These are phyloP conservation scores for Opeltia flavorubescens DNA, from an alignment of 495 filamentous ascomycete genomes.

Conservation along the genomic window DNA sequence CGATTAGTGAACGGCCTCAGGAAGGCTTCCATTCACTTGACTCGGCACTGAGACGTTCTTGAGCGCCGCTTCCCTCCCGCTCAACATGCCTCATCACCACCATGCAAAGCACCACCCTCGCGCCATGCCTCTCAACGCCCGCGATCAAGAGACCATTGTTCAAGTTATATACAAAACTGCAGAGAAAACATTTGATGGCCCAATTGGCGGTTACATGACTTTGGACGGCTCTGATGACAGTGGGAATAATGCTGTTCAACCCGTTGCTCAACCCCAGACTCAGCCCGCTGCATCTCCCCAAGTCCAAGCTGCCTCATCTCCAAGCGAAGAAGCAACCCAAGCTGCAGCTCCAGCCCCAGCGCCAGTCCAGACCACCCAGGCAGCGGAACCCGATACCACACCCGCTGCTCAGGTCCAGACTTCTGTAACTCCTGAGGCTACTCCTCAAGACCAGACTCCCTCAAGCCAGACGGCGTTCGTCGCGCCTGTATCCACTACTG, in stretches of 20 bases:
- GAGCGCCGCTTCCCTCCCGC: neutral
- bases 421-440: neutral
- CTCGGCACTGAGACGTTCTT: neutral
- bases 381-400: conserved; percentile 13
- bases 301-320: conserved; percentile 1
- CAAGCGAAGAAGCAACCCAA: conserved; percentile 13
- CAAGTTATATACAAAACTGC: conserved; percentile 43
- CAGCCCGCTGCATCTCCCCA: conserved; percentile 5
- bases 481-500: neutral
- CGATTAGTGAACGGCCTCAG: neutral
- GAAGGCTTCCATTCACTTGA: neutral
- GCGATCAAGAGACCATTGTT: conserved; percentile 25
- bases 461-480: neutral
- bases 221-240: conserved; percentile 10
- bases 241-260: neutral
- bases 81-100: conserved; percentile 20
- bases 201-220: conserved; percentile 41
- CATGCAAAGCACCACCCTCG: conserved; percentile 16
- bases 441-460: neutral
- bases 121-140: conserved; percentile 7
- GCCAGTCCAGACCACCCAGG: conserved; percentile 17
- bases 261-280: no score
- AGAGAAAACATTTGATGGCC: conserved; percentile 38
- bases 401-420: conserved; percentile 11
- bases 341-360: conserved; percentile 19